Conservation (phyloP, 2,329 filamentous ascomycete genomes). For the Penicillium oxalicum region DNA sequence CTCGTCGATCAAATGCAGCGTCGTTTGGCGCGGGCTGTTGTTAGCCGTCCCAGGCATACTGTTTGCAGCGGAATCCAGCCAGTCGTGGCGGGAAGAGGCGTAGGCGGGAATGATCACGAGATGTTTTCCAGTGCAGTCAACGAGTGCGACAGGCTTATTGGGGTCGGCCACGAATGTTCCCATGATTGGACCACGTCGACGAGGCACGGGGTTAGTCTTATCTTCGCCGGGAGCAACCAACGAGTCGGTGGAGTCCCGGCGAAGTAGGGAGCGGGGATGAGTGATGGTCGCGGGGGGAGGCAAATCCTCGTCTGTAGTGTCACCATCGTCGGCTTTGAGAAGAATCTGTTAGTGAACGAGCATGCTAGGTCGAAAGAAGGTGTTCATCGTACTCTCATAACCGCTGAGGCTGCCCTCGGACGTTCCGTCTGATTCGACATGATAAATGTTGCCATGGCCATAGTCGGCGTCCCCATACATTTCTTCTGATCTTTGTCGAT, state of each 20-base stretch:
- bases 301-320: conserved; percentile 56
- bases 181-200: conserved; percentile 42
- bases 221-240: conserved; percentile 41
- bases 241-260: conserved; percentile 42
- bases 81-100: conserved; percentile 42
- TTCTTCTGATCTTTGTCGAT: conserved; percentile 33
- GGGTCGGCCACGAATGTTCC: conserved; percentile 46
- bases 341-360: conserved; percentile 41
- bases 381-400: conserved; percentile 51
- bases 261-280: conserved; percentile 47
- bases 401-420: conserved; percentile 43
- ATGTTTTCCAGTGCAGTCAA: conserved; percentile 45
- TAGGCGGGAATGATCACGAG: conserved; percentile 45
- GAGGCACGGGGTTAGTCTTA: conserved; percentile 27
- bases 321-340: conserved; percentile 52
- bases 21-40: conserved; percentile 39
- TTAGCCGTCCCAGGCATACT: conserved; percentile 39
- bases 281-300: conserved; percentile 44
- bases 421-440: conserved; percentile 40
- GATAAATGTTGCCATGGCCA: conserved; percentile 38
- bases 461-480: conserved; percentile 37
- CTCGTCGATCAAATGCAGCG: conserved; percentile 38
- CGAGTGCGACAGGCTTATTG: conserved; percentile 43
- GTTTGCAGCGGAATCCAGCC: conserved; percentile 39
- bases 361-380: conserved; percentile 17